Percentiles rank a stretch among this genome's conserved stretches.
Evolutionary conservation across 179 eudicot genomes (phyloP).

Genomic region (Camellia oleifera): DNA sequence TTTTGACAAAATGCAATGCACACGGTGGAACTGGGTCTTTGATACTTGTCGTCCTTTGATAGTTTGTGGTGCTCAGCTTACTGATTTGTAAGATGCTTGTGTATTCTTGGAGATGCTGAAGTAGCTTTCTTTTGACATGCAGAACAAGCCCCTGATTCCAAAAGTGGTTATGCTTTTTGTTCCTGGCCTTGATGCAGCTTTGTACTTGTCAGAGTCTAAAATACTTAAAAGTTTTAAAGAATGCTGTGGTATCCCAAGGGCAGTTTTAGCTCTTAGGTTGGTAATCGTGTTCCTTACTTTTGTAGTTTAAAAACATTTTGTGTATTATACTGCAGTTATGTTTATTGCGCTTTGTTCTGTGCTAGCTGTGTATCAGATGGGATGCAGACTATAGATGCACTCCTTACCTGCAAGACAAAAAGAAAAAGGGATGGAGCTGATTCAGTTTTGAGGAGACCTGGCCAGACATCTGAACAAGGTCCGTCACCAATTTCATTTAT

Average conservation of each 20-base stretch:
- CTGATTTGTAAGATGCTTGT: neutral
- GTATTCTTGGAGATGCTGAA: constrained; percentile 9
- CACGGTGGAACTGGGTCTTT: neutral
- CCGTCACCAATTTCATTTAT: constrained; percentile 1
- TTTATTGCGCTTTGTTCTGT: constrained; percentile 26
- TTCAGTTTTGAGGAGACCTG: constrained; percentile 29
- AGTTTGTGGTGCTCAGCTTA: neutral
- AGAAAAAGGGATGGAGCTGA: constrained; percentile 71
- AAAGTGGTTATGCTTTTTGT: constrained; percentile 88
- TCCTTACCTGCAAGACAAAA: constrained; percentile 80
- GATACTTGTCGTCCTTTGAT: too few species aligned
- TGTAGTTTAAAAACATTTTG: neutral
- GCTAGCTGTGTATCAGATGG: constrained; percentile 95
- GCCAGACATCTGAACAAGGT: constrained; percentile 57
- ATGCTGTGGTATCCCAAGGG: constrained; percentile 78
- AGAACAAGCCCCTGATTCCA: constrained; percentile 95
- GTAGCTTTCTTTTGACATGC: constrained; percentile 31
- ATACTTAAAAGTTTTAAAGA: constrained; percentile 56
- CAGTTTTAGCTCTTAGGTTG: constrained; percentile 91
- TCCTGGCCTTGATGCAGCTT: constrained; percentile 94
- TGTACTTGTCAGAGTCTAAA: constrained; percentile 78
- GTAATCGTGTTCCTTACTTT: constrained; percentile 16
- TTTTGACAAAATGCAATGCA: neutral
- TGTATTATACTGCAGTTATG: constrained; percentile 19
- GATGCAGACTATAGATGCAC: constrained; percentile 89